Evolutionary conservation across 163 green algal genomes (phyloP).

Genomic region (Chlamydomonas reinhardtii): DNA sequence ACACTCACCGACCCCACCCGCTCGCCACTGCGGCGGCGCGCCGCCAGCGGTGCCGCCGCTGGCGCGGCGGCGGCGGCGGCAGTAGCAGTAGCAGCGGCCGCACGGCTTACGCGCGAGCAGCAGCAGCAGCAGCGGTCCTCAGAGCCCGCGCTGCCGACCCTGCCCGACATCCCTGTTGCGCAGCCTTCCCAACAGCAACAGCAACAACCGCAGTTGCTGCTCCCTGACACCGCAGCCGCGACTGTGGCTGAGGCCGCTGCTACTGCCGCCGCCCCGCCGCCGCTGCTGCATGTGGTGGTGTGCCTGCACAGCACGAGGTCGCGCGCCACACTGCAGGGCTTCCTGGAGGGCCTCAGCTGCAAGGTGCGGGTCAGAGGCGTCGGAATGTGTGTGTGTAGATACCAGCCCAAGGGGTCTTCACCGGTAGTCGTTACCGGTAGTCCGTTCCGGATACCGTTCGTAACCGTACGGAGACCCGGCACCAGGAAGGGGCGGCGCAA

Average conservation of each 20-base stretch:
- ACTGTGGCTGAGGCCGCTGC: background rate
- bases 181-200: too few relatives aligned
- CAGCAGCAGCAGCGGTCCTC: too few relatives aligned
- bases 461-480: too few relatives aligned
- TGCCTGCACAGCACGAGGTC: constrained; percentile 19
- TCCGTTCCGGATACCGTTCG: too few relatives aligned
- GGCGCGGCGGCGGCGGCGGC: too few relatives aligned
- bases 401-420: too few relatives aligned
- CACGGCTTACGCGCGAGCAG: background rate
- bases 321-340: constrained; percentile 16
- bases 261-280: background rate
- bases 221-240: too few relatives aligned
- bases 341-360: background rate
- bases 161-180: background rate
- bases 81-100: background rate
- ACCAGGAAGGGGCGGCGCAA: too few relatives aligned
- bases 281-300: constrained; percentile 42
- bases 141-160: background rate
- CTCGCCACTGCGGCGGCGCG: constrained; percentile 9
- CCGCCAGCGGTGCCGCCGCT: too few relatives aligned
- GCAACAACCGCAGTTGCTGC: too few relatives aligned
- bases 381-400: too few relatives aligned
- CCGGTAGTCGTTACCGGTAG: too few relatives aligned
- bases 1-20: constrained; percentile 35
- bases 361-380: background rate